Conservation (phyloP, 768 basidiomycete species). For the Kwoniella mangroviensis region DNA sequence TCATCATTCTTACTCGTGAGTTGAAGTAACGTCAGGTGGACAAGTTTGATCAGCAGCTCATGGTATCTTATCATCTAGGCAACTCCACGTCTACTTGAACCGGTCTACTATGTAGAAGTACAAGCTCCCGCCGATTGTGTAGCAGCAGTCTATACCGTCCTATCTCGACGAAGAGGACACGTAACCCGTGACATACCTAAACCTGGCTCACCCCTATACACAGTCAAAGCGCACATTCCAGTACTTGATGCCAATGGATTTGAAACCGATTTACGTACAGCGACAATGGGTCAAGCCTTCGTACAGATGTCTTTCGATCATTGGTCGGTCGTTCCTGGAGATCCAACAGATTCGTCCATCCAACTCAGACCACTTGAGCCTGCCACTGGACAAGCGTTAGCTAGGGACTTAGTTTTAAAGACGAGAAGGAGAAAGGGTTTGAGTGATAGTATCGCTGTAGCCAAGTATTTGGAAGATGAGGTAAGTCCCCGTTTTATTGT, state of each 20-base stretch:
- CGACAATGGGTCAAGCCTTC: constrained; percentile 99
- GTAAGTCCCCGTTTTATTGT: constrained; percentile 59
- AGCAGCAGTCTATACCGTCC: constrained; percentile 96
- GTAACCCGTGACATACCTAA: constrained; percentile 98
- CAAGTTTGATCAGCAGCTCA: not conserved
- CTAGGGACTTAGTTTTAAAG: constrained; percentile 92
- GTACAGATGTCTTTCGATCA: constrained; percentile 97
- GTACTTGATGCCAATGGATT: constrained; percentile 99
- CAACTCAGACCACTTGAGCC: constrained; percentile 95
- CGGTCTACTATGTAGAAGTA: constrained; percentile 98
- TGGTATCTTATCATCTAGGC: constrained; percentile 64
- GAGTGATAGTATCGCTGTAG: constrained; percentile 94
- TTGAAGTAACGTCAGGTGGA: constrained; percentile 12
- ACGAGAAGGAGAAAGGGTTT: constrained; percentile 94
- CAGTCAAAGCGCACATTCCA: constrained; percentile 96
- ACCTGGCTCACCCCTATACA: constrained; percentile 95
- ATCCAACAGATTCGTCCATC: constrained; percentile 96
- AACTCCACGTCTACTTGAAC: constrained; percentile 92
- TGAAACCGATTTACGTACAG: constrained; percentile 95
- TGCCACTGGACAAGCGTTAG: constrained; percentile 92
- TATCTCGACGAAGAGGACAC: constrained; percentile 97
- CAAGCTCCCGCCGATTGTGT: constrained; percentile 98
- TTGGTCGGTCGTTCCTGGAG: constrained; percentile 98
- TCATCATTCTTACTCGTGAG: constrained; percentile 97
- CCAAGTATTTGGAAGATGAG: constrained; percentile 96